phyloP scores from a whole-genome alignment of 306 rosid species.

The Boehmeria nivea region DNA sequence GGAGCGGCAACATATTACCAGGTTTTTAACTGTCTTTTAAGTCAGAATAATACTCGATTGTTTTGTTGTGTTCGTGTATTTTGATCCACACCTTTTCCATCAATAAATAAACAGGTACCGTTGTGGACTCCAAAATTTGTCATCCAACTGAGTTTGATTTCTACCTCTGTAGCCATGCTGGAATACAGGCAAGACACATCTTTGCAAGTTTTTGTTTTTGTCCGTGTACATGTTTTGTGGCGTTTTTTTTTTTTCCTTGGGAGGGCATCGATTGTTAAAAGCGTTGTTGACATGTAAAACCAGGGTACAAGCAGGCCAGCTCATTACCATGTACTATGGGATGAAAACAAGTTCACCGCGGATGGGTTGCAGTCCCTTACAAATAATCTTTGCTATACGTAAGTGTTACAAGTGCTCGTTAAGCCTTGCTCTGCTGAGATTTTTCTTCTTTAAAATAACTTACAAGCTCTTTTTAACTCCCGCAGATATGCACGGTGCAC shows the following conservation, averaged over 20 bases:
- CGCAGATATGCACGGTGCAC: slow-evolving; percentile 94
- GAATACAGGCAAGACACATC: slow-evolving; percentile 59
- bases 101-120: slow-evolving; percentile 54
- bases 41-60: not conserved
- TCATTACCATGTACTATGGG: slow-evolving; percentile 96
- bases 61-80: not conserved
- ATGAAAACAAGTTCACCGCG: slow-evolving; percentile 87
- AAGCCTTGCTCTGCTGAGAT: no score
- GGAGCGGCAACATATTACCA: slow-evolving; percentile 92
- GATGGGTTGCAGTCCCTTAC: slow-evolving; percentile 78
- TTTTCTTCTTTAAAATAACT: no score
- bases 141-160: slow-evolving; percentile 95
- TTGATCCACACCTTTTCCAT: slow-evolving; percentile 1
- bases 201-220: not conserved
- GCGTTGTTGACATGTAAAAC: not conserved
- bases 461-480: not conserved
- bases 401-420: slow-evolving; percentile 11
- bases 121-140: slow-evolving; percentile 93
- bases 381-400: slow-evolving; percentile 95
- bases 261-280: not conserved
- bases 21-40: slow-evolving; percentile 33
- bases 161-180: slow-evolving; percentile 93
- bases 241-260: not conserved
- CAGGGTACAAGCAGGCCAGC: slow-evolving; percentile 99
- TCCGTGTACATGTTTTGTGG: not conserved